Conservation (phyloP, 148 eudicot genomes). For the Rhododendron griersonianum region DNA sequence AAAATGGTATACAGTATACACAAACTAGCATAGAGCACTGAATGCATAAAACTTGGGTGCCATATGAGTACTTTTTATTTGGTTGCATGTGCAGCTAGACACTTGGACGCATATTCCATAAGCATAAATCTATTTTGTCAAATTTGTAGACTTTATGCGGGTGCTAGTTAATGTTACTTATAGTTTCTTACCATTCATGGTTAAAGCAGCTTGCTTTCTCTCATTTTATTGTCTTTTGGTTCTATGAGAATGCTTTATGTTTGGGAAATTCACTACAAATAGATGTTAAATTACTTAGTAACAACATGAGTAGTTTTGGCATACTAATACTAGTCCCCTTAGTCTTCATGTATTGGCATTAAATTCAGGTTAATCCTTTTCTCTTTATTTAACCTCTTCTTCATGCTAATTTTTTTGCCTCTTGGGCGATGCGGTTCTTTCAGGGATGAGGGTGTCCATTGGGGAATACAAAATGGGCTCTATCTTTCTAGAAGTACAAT, state of each 20-base stretch:
- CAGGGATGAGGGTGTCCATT: constrained; percentile 97
- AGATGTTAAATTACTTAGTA: not conserved
- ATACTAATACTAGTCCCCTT: not conserved
- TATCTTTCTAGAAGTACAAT: constrained; percentile 94
- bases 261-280: not conserved
- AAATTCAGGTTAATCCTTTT: not conserved
- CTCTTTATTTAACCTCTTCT: not conserved
- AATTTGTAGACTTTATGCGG: not conserved
- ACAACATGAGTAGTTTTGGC: not conserved
- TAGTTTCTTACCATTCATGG: not conserved
- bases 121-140: not conserved
- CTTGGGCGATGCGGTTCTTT: constrained; percentile 9
- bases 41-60: not conserved
- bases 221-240: not conserved
- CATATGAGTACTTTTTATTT: not conserved
- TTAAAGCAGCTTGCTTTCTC: not conserved
- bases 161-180: not conserved
- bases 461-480: constrained; percentile 98
- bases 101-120: not conserved
- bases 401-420: not conserved
- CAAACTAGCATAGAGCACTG: not conserved
- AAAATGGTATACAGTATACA: not conserved
- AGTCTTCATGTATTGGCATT: not conserved
- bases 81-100: not conserved
- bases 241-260: not conserved